Percentiles rank a stretch among this genome's conserved stretches.
These are phyloP conservation scores for Aspergillus phoenicis DNA, from an alignment of 2,329 filamentous ascomycete species.

Conservation along the genomic window DNA sequence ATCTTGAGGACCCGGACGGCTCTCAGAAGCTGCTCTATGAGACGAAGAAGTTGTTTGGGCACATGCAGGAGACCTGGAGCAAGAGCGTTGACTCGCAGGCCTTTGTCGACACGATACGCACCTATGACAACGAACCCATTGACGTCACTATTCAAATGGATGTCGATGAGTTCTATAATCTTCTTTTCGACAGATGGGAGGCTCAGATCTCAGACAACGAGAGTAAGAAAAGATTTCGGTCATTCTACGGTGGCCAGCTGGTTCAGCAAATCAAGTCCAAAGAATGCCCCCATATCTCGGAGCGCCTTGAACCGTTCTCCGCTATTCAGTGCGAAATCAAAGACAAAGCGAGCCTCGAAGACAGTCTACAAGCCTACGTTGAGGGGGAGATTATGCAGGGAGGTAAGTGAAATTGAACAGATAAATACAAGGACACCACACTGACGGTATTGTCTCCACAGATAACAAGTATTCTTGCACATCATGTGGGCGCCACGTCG, in stretches of 20 bases:
- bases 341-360: conserved; percentile 78
- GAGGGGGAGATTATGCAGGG: conserved; percentile 96
- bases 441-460: conserved; percentile 37
- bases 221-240: conserved; percentile 73
- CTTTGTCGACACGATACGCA: conserved; percentile 75
- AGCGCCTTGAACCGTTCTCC: conserved; percentile 85
- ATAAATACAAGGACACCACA: neutral
- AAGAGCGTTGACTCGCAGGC: conserved; percentile 72
- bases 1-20: conserved; percentile 56
- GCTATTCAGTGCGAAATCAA: conserved; percentile 97
- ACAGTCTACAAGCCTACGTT: conserved; percentile 92
- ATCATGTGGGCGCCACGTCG: conserved; percentile 82
- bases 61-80: conserved; percentile 79
- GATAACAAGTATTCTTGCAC: conserved; percentile 99
- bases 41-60: conserved; percentile 79
- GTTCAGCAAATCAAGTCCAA: conserved; percentile 95
- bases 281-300: conserved; percentile 91
- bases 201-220: conserved; percentile 69
- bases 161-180: conserved; percentile 95
- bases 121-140: conserved; percentile 78
- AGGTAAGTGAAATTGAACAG: conserved; percentile 49
- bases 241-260: conserved; percentile 87
- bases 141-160: conserved; percentile 94
- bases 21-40: conserved; percentile 71
- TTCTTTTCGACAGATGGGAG: conserved; percentile 90